Evolutionary conservation across 768 basidiomycete species (phyloP).

Genomic region (Gloeopeniophorella convolvens): DNA sequence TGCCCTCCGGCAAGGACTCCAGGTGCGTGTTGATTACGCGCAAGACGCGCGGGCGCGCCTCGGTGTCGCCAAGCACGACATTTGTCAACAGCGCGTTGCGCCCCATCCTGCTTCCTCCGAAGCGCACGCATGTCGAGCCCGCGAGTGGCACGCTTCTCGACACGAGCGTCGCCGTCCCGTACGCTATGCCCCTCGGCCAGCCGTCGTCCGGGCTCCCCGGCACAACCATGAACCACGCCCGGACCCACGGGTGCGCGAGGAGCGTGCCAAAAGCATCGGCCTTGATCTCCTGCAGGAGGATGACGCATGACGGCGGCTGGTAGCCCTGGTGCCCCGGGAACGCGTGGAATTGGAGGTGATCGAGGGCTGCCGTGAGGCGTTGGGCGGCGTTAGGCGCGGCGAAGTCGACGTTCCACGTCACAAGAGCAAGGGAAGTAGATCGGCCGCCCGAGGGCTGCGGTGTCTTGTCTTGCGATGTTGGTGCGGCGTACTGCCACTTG

Average conservation of each 20-base stretch:
- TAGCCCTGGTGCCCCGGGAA: slow-evolving; percentile 37
- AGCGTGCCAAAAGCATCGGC: slow-evolving; percentile 39
- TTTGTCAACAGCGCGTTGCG: slow-evolving; percentile 56
- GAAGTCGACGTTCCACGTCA: slow-evolving; percentile 73
- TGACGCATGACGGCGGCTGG: slow-evolving; percentile 51
- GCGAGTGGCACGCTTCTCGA: slow-evolving; percentile 48
- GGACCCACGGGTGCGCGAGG: slow-evolving; percentile 56
- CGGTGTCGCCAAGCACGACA: slow-evolving; percentile 32
- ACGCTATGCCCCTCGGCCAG: slow-evolving; percentile 45
- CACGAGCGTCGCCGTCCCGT: slow-evolving; percentile 69
- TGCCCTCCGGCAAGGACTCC: slow-evolving; percentile 50
- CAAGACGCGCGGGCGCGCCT: slow-evolving; percentile 34
- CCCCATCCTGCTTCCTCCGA: slow-evolving; percentile 41
- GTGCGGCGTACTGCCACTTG: slow-evolving; percentile 22
- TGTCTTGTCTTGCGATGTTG: slow-evolving; percentile 30
- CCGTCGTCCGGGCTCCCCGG: slow-evolving; percentile 43
- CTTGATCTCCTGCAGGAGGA: slow-evolving; percentile 68
- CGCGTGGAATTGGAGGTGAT: slow-evolving; percentile 48
- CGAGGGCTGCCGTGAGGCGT: slow-evolving; percentile 44
- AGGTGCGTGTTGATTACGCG: slow-evolving; percentile 70
- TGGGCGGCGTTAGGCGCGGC: slow-evolving; percentile 29
- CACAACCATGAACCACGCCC: slow-evolving; percentile 48
- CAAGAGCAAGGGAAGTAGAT: slow-evolving; percentile 43
- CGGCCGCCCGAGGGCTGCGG: slow-evolving; percentile 18
- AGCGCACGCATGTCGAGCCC: slow-evolving; percentile 45